Evolutionary conservation across 495 filamentous ascomycete genomes (phyloP).

Genomic region (Cairneyella variabilis): DNA sequence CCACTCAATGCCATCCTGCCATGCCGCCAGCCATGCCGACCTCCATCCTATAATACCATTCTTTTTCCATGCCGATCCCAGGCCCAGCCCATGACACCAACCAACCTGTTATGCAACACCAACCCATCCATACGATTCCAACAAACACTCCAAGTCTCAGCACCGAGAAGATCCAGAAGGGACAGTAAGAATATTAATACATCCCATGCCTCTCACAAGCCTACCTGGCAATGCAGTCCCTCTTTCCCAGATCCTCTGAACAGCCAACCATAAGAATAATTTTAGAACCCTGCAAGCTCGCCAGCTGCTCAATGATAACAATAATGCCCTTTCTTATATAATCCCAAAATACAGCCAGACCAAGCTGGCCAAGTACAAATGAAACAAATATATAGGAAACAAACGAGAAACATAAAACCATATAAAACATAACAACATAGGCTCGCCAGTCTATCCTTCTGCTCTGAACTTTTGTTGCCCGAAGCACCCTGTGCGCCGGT

Average conservation of each 20-base stretch:
- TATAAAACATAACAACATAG: constrained; percentile 15
- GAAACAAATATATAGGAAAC: too few species aligned
- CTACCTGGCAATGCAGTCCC: too few species aligned
- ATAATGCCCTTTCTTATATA: too few species aligned
- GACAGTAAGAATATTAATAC: constrained; percentile 22
- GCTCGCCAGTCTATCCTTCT: neutral
- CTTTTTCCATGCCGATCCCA: too few species aligned
- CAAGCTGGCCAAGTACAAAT: too few species aligned
- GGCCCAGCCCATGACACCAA: too few species aligned
- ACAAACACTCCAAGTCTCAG: constrained; percentile 2
- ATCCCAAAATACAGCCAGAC: too few species aligned
- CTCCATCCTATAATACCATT: too few species aligned
- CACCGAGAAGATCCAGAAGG: neutral
- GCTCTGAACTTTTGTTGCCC: neutral
- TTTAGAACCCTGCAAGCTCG: constrained; percentile 1
- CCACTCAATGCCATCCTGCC: too few species aligned
- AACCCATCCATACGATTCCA: neutral
- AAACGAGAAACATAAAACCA: constrained; percentile 12
- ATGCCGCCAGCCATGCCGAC: too few species aligned
- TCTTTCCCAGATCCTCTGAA: too few species aligned
- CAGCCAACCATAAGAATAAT: too few species aligned
- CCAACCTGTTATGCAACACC: neutral
- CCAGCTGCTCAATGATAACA: neutral
- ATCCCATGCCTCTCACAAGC: neutral
- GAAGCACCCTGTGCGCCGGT: constrained; percentile 2